Evolutionary conservation across 176 grass and related monocot species (phyloP).

Genomic region (Microstegium vimineum): DNA sequence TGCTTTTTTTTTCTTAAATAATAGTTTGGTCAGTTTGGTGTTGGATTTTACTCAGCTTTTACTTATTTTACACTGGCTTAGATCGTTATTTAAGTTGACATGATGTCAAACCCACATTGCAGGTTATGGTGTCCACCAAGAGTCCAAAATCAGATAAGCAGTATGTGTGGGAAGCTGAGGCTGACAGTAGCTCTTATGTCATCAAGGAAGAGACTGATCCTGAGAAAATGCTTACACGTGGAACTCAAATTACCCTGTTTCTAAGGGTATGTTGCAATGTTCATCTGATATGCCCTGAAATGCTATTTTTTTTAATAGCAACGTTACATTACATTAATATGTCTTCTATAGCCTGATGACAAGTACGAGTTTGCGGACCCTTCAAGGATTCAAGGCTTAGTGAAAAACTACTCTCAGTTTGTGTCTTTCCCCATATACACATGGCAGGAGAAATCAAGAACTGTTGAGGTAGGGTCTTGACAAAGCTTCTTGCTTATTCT

Average conservation of each 20-base stretch:
- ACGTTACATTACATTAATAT: conserved; percentile 24
- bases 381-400: conserved; percentile 58
- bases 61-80: neutral
- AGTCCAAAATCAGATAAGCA: conserved; percentile 83
- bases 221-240: conserved; percentile 69
- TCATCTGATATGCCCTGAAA: no score
- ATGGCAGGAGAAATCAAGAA: conserved; percentile 85
- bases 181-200: conserved; percentile 78
- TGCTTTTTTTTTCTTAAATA: neutral
- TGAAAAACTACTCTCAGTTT: conserved; percentile 87
- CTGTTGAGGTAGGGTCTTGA: conserved; percentile 49
- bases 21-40: no score
- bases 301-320: neutral
- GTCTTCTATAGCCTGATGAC: conserved; percentile 67
- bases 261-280: no score
- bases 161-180: conserved; percentile 76
- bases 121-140: conserved; percentile 56
- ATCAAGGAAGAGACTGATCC: conserved; percentile 80
- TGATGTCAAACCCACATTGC: neutral
- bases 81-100: neutral
- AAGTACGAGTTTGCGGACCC: conserved; percentile 69
- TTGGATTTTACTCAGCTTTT: neutral
- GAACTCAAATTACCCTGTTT: no score
- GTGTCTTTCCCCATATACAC: conserved; percentile 85
- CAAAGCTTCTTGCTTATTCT: neutral